A percentile compares a stretch with the other conserved stretches of the same genome.
phyloP scores from a whole-genome alignment of 371 early-diverging fungal species.

The Apophysomyces elegans region DNA sequence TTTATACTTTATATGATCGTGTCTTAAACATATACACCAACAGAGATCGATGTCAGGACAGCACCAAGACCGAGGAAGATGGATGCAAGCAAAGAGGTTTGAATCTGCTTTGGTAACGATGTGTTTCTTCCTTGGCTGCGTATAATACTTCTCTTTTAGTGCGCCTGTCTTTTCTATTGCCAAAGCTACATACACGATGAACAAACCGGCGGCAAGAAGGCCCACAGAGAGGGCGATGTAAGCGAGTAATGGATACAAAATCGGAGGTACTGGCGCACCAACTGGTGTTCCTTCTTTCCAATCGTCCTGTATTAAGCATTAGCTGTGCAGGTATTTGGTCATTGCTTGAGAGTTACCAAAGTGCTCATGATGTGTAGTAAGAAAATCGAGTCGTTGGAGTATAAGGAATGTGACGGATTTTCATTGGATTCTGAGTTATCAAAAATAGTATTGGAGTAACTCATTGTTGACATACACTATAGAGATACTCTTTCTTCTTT shows the following conservation, averaged over 20 bases:
- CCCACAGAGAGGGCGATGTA: slow-evolving; percentile 34
- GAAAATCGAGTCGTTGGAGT: not conserved
- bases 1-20: not conserved
- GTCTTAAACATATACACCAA: slow-evolving; percentile 52
- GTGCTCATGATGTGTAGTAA: slow-evolving; percentile 3
- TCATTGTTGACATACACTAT: no score
- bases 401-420: no score
- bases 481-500: no score
- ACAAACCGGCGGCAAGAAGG: slow-evolving; percentile 39
- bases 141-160: not conserved
- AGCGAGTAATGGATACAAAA: slow-evolving; percentile 36
- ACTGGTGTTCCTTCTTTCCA: slow-evolving; percentile 25
- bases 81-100: slow-evolving; percentile 43
- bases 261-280: slow-evolving; percentile 36
- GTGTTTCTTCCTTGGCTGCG: slow-evolving; percentile 45
- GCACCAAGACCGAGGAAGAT: slow-evolving; percentile 50
- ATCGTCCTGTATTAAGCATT: slow-evolving; percentile 13
- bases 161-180: not conserved
- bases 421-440: no score
- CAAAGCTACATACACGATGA: slow-evolving; percentile 40
- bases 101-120: slow-evolving; percentile 39
- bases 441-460: no score
- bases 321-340: not conserved
- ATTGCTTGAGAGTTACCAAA: not conserved
- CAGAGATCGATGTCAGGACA: slow-evolving; percentile 51